These are phyloP conservation scores for Ceratobasidium sp. DNA, from an alignment of 1,284 basidiomycete genomes.

Conservation along the genomic window DNA sequence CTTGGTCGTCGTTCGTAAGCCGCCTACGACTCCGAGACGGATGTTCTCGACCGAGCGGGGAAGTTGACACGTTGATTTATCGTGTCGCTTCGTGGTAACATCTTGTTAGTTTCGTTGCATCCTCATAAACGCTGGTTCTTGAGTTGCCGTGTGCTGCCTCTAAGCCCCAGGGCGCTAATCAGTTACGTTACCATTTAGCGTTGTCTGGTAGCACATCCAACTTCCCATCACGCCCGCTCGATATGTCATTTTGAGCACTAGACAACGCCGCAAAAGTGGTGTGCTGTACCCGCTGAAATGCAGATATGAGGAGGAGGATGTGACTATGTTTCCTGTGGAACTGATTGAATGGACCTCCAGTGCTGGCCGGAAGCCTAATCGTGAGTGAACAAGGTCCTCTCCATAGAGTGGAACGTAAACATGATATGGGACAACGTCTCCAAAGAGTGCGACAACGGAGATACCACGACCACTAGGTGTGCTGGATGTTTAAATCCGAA, in stretches of 20 bases:
- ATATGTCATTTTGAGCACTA: not conserved
- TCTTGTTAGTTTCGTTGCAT: not conserved
- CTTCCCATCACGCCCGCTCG: not conserved
- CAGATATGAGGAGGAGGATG: not conserved
- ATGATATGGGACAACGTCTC: not conserved
- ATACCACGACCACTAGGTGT: not conserved
- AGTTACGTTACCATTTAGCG: not conserved
- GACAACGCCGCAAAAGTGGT: not conserved
- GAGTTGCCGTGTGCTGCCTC: no score
- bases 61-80: no score
- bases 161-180: not conserved
- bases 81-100: no score
- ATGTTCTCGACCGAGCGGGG: no score
- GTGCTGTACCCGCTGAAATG: not conserved
- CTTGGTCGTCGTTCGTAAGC: no score
- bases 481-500: not conserved
- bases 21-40: no score
- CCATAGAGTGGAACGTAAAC: not conserved
- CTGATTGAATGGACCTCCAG: not conserved
- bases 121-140: no score
- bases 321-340: not conserved
- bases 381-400: not conserved
- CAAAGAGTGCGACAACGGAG: not conserved
- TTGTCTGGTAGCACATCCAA: no score
- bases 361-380: not conserved